Conservation (phyloP, 2,329 filamentous ascomycete genomes). For the Hymenoscyphus fraxineus region DNA sequence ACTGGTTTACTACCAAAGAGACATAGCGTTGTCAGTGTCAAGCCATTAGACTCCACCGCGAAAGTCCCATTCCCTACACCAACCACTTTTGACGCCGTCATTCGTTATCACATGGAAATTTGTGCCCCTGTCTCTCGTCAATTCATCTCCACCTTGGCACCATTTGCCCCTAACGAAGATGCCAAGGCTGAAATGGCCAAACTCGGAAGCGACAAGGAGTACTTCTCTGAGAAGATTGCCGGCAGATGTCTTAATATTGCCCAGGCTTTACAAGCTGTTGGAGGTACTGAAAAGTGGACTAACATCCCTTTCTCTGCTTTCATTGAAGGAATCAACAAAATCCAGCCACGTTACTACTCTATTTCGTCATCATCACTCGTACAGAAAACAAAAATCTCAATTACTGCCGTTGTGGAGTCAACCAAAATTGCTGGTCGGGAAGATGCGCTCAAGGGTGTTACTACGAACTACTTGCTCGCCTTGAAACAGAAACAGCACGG, state of each 20-base stretch:
- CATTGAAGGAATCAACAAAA: constrained; percentile 88
- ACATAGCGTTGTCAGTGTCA: constrained; percentile 79
- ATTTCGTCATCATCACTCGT: constrained; percentile 96
- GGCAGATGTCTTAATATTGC: constrained; percentile 85
- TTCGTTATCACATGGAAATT: constrained; percentile 96
- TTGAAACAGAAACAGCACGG: constrained; percentile 96
- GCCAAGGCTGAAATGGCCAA: constrained; percentile 84
- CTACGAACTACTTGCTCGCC: constrained; percentile 93
- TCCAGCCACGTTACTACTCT: constrained; percentile 98
- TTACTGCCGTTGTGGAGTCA: constrained; percentile 92
- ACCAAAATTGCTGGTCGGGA: constrained; percentile 71
- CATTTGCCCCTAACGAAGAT: constrained; percentile 82
- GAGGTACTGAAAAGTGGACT: constrained; percentile 72
- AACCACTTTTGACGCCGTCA: constrained; percentile 90
- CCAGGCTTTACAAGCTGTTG: constrained; percentile 71
- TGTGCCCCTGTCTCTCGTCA: constrained; percentile 94
- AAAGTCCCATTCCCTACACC: constrained; percentile 97
- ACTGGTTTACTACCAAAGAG: constrained; percentile 74
- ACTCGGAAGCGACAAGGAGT: constrained; percentile 89
- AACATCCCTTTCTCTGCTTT: constrained; percentile 90
- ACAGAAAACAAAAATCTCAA: constrained; percentile 90
- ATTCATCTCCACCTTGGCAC: constrained; percentile 80
- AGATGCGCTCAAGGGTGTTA: constrained; percentile 83
- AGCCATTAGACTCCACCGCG: constrained; percentile 87
- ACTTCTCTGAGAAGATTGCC: constrained; percentile 83